phyloP scores from a whole-genome alignment of 306 rosid genomes.

The Canavalia gladiata region DNA sequence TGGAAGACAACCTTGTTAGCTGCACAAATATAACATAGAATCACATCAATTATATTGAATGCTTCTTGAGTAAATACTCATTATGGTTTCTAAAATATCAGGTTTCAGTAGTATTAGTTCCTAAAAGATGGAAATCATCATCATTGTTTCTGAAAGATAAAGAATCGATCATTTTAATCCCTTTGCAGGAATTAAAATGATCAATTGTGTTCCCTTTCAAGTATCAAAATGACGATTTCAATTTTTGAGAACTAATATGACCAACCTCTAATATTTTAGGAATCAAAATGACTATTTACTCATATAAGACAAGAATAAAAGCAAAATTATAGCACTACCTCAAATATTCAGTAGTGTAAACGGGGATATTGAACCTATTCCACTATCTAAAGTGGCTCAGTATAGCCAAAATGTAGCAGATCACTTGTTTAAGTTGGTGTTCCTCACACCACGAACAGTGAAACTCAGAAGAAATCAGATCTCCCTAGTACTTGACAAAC shows the following conservation, averaged over 20 bases:
- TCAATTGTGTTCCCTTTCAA: too few species aligned
- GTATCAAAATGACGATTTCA: too few species aligned
- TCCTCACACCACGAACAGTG: conserved; percentile 35
- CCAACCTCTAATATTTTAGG: too few species aligned
- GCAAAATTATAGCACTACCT: conserved; percentile 36
- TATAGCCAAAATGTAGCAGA: conserved; percentile 22
- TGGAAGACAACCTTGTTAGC: conserved; percentile 24
- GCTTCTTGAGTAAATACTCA: not conserved
- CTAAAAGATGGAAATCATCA: too few species aligned
- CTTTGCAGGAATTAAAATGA: too few species aligned
- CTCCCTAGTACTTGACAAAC: conserved; percentile 70
- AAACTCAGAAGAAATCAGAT: conserved; percentile 30
- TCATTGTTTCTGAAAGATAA: too few species aligned
- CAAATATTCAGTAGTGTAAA: conserved; percentile 13
- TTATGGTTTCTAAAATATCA: too few species aligned
- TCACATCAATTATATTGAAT: conserved; percentile 10
- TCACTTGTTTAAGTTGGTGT: conserved; percentile 23
- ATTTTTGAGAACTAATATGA: too few species aligned
- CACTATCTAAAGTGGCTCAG: conserved; percentile 37
- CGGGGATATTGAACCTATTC: conserved; percentile 37
- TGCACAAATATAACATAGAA: conserved; percentile 34
- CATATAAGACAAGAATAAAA: not conserved
- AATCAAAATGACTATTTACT: not conserved
- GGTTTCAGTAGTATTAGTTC: too few species aligned
- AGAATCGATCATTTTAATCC: too few species aligned